phyloP scores from a whole-genome alignment of 345 rosid genomes.

The Bruguiera gymnorhiza region DNA sequence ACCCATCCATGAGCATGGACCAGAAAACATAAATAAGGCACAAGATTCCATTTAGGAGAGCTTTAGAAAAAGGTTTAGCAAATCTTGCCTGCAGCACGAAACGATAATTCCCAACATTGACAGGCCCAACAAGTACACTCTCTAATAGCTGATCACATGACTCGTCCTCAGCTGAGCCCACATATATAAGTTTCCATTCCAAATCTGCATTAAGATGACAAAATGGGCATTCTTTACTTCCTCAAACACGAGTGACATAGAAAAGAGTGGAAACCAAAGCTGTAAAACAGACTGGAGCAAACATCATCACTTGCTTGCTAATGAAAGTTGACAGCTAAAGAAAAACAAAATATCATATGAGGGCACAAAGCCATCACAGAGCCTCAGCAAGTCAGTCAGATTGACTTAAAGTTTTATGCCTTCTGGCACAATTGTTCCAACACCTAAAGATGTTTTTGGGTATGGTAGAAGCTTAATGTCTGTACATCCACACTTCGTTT shows the following conservation, averaged over 20 bases:
- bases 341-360: not conserved
- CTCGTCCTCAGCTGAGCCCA: conserved; percentile 96
- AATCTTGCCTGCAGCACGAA: conserved; percentile 68
- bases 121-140: conserved; percentile 94
- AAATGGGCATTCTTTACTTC: not conserved
- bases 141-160: conserved; percentile 78
- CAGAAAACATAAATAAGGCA: not conserved
- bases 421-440: not conserved
- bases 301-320: not conserved
- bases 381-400: no score
- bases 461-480: not conserved
- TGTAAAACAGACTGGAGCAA: not conserved
- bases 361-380: no score
- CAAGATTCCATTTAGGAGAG: not conserved
- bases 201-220: conserved; percentile 46
- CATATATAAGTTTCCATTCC: conserved; percentile 96
- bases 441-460: not conserved
- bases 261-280: conserved; percentile 1
- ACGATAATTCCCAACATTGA: conserved; percentile 86
- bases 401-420: no score
- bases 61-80: not conserved
- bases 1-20: conserved; percentile 11
- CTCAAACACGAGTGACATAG: not conserved
- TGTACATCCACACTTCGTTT: not conserved
- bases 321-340: not conserved